phyloP scores from a whole-genome alignment of 805 yeast genomes.

The Wickerhamiella brachini region DNA sequence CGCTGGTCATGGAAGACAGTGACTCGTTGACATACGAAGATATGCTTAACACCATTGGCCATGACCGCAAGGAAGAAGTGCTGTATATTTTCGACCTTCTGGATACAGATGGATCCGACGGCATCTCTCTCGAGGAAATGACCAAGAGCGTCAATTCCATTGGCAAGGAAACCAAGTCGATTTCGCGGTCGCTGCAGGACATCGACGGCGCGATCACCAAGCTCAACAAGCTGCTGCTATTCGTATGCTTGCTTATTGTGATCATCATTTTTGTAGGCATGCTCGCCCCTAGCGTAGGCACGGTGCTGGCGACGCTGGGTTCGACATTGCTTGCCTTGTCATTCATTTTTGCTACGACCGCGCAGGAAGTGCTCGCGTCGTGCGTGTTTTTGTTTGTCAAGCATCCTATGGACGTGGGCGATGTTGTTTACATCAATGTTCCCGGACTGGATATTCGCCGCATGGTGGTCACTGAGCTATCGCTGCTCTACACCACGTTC shows the following conservation, averaged over 20 bases:
- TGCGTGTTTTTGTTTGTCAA: constrained; percentile 29
- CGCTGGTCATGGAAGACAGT: constrained; percentile 27
- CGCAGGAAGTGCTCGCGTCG: constrained; percentile 28
- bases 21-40: constrained; percentile 24
- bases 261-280: constrained; percentile 28
- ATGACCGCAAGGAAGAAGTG: constrained; percentile 21
- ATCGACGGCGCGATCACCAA: constrained; percentile 29
- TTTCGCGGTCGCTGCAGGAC: constrained; percentile 26
- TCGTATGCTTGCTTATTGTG: constrained; percentile 23
- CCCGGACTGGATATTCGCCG: constrained; percentile 15
- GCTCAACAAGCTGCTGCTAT: constrained; percentile 25
- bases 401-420: constrained; percentile 32
- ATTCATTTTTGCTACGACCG: constrained; percentile 26
- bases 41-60: constrained; percentile 23
- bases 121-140: constrained; percentile 27
- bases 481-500: constrained; percentile 27
- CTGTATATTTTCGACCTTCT: constrained; percentile 22
- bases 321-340: constrained; percentile 28
- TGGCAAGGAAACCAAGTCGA: constrained; percentile 24
- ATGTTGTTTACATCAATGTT: constrained; percentile 21
- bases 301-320: constrained; percentile 30
- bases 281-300: constrained; percentile 28
- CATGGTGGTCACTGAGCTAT: constrained; percentile 23
- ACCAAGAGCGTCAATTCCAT: constrained; percentile 21
- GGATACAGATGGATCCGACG: constrained; percentile 26